Evolutionary conservation across 371 early-diverging fungal genomes (phyloP).

Genomic region (Phascolomyces articulosus): DNA sequence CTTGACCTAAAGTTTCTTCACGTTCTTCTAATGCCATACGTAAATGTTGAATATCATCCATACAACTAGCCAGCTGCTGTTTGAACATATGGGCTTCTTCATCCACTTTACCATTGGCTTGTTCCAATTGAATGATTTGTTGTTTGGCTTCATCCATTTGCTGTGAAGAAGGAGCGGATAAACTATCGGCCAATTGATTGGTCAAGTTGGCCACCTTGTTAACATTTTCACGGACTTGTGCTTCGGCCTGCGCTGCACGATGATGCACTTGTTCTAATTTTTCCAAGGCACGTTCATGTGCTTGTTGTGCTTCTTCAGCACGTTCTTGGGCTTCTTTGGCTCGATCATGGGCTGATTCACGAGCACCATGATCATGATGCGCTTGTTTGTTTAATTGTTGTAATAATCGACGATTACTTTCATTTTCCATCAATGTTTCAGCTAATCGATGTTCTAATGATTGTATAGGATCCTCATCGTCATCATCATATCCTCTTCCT

Average conservation of each 20-base stretch:
- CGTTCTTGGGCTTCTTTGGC: conserved; percentile 47
- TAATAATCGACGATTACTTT: conserved; percentile 35
- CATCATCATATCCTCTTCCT: conserved; percentile 17
- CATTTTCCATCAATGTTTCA: conserved; percentile 45
- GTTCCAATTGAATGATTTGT: conserved; percentile 59
- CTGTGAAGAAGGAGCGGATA: background rate
- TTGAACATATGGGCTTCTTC: conserved; percentile 54
- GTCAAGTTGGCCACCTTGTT: conserved; percentile 25
- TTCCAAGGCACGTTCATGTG: conserved; percentile 48
- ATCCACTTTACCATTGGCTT: conserved; percentile 54
- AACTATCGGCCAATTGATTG: conserved; percentile 17
- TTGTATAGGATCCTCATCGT: conserved; percentile 31
- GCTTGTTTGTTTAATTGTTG: conserved; percentile 43
- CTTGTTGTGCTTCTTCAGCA: conserved; percentile 52
- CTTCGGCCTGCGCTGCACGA: conserved; percentile 45
- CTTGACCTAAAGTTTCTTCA: conserved; percentile 51
- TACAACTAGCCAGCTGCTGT: conserved; percentile 50
- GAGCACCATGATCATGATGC: conserved; percentile 45
- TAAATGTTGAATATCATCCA: conserved; percentile 51
- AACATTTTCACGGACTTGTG: conserved; percentile 40
- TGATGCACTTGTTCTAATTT: conserved; percentile 44
- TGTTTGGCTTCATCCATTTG: conserved; percentile 52
- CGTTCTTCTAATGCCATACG: conserved; percentile 46
- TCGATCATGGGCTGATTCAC: conserved; percentile 50
- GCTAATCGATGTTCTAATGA: conserved; percentile 53